Percentiles rank a stretch among this genome's conserved stretches.
phyloP scores from a whole-genome alignment of 2,329 filamentous ascomycete genomes.

The Verticillium alfalfae region DNA sequence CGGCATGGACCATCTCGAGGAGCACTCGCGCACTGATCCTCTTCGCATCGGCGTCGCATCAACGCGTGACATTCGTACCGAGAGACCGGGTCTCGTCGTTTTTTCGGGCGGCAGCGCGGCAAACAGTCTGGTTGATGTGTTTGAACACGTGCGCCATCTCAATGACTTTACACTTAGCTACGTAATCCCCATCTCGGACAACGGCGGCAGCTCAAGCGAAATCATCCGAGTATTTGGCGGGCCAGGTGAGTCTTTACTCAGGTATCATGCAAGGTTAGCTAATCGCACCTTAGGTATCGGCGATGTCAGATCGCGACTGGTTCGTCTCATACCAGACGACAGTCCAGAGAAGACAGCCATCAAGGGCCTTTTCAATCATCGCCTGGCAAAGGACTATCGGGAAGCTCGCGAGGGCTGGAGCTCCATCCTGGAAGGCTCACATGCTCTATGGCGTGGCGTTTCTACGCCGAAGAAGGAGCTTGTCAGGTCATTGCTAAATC shows the following conservation, averaged over 20 bases:
- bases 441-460: slow-evolving; percentile 67
- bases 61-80: no score
- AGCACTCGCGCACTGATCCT: no score
- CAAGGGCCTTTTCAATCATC: slow-evolving; percentile 81
- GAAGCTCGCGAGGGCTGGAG: slow-evolving; percentile 63
- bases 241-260: slow-evolving; percentile 52
- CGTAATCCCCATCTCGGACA: slow-evolving; percentile 93
- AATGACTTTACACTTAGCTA: slow-evolving; percentile 69
- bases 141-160: slow-evolving; percentile 59
- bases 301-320: slow-evolving; percentile 56
- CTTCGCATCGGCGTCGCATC: no score
- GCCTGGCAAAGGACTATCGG: slow-evolving; percentile 53
- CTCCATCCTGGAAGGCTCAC: slow-evolving; percentile 78
- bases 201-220: slow-evolving; percentile 90
- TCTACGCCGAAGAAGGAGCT: slow-evolving; percentile 69
- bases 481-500: slow-evolving; percentile 71
- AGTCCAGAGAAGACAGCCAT: slow-evolving; percentile 67
- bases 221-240: slow-evolving; percentile 92
- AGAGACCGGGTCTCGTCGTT: slow-evolving; percentile 60
- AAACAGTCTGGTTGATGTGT: slow-evolving; percentile 89
- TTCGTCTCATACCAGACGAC: slow-evolving; percentile 74
- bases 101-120: slow-evolving; percentile 94
- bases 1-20: no score
- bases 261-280: no score
- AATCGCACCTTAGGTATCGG: slow-evolving; percentile 46